A percentile compares a stretch with the other conserved stretches of the same genome.
Conservation (phyloP, 805 yeast species). For the Saccharomycopsis guyanensis region DNA sequence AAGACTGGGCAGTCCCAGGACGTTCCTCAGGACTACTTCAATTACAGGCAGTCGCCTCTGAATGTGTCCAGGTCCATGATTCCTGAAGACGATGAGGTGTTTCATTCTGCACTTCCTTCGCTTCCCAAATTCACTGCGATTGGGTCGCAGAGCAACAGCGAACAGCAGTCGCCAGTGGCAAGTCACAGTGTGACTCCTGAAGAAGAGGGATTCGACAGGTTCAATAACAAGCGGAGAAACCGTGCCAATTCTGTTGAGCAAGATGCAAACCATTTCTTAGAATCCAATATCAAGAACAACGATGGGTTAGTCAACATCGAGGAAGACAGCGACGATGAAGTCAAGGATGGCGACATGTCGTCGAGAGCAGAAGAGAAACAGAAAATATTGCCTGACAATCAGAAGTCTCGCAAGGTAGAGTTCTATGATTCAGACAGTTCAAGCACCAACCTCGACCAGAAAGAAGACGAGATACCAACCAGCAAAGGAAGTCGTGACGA, state of each 20-base stretch:
- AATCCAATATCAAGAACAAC: not conserved
- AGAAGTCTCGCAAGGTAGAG: not conserved
- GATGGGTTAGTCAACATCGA: not conserved
- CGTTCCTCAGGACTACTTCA: not conserved
- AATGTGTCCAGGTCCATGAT: constrained; percentile 3
- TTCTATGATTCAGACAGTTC: not conserved
- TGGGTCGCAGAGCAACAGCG: not conserved
- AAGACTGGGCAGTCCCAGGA: not conserved
- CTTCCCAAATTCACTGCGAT: constrained; percentile 12
- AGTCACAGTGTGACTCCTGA: not conserved
- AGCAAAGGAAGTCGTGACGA: not conserved
- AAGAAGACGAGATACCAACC: not conserved
- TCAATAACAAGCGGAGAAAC: constrained; percentile 7
- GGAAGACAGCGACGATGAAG: not conserved
- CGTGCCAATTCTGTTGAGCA: constrained; percentile 15
- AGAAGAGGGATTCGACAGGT: not conserved
- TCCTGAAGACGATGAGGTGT: constrained; percentile 14
- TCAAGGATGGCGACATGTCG: not conserved
- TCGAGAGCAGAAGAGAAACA: not conserved
- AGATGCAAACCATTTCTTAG: constrained; percentile 10
- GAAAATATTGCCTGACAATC: not conserved
- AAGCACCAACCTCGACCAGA: not conserved
- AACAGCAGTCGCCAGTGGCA: not conserved
- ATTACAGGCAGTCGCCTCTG: not conserved
- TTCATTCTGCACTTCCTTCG: constrained; percentile 9